phyloP scores from a whole-genome alignment of 2,329 filamentous ascomycete genomes.

The Phyllosticta ampelicida region DNA sequence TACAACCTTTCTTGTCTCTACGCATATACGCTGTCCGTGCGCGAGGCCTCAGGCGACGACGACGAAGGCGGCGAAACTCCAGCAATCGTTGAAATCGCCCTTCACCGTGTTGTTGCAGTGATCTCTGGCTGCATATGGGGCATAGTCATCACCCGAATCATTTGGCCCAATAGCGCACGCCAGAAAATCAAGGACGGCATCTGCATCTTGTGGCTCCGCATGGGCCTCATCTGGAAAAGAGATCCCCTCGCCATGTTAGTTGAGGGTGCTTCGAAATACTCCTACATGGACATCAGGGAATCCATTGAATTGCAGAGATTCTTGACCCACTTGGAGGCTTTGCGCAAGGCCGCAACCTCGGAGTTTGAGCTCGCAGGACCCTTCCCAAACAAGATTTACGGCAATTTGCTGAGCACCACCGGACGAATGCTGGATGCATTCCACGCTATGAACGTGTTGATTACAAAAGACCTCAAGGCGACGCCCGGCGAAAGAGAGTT shows the following conservation, averaged over 20 bases:
- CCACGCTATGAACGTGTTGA: constrained; percentile 90
- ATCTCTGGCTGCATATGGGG: constrained; percentile 85
- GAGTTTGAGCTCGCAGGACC: constrained; percentile 85
- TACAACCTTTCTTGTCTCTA: constrained; percentile 95
- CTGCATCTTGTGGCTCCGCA: constrained; percentile 82
- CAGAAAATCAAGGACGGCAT: constrained; percentile 82
- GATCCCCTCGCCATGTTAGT: constrained; percentile 69
- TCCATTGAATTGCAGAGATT: constrained; percentile 81
- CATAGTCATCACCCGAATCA: constrained; percentile 73
- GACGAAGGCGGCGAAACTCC: constrained; percentile 80
- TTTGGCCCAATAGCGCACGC: constrained; percentile 90
- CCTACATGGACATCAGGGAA: constrained; percentile 81
- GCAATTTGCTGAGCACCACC: constrained; percentile 66
- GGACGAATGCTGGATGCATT: constrained; percentile 84
- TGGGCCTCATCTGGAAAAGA: constrained; percentile 93
- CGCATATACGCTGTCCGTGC: constrained; percentile 76
- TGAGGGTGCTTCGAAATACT: constrained; percentile 25
- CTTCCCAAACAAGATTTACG: constrained; percentile 66
- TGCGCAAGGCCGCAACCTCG: constrained; percentile 61
- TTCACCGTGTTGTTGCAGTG: constrained; percentile 80
- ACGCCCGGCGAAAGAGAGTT: constrained; percentile 74
- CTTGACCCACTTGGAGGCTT: constrained; percentile 57
- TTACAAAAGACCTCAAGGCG: constrained; percentile 64
- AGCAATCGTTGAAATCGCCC: constrained; percentile 75
- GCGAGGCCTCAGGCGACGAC: constrained; percentile 67